Evolutionary conservation across 75 land plant genomes (phyloP).

Genomic region (Ceratopteris richardii): DNA sequence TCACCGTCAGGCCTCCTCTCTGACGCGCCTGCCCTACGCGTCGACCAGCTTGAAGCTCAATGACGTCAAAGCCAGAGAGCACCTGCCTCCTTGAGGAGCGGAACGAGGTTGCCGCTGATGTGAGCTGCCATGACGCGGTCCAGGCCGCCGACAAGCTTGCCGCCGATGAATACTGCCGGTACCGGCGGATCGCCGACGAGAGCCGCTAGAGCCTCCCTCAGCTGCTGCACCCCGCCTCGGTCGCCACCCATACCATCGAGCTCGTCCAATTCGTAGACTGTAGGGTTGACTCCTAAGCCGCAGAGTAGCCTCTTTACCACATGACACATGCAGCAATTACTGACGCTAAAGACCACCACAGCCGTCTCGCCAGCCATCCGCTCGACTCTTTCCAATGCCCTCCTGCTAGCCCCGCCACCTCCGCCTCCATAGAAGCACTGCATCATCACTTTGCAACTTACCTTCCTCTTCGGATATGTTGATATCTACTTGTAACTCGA

Average conservation of each 20-base stretch:
- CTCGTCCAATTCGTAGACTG: slow-evolving; percentile 66
- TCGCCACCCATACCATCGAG: slow-evolving; percentile 1
- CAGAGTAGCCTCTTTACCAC: slow-evolving; percentile 54
- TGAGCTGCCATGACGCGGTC: slow-evolving; percentile 70
- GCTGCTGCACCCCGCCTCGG: slow-evolving; percentile 24
- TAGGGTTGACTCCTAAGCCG: slow-evolving; percentile 56
- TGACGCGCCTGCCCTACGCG: too few species aligned
- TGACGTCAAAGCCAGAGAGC: slow-evolving; percentile 67
- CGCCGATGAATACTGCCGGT: slow-evolving; percentile 77
- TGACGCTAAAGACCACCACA: slow-evolving; percentile 53
- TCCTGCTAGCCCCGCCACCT: background rate
- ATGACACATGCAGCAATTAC: slow-evolving; percentile 69
- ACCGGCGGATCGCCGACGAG: slow-evolving; percentile 37
- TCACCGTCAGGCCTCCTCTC: too few species aligned
- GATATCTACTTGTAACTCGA: too few species aligned
- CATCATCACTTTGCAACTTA: background rate
- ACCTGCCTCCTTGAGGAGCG: slow-evolving; percentile 76
- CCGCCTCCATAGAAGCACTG: background rate
- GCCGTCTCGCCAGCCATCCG: slow-evolving; percentile 49
- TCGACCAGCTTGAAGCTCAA: too few species aligned
- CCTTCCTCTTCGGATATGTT: too few species aligned
- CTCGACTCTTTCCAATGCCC: slow-evolving; percentile 24
- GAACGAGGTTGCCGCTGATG: slow-evolving; percentile 63
- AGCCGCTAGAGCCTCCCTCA: slow-evolving; percentile 39
- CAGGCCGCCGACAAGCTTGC: slow-evolving; percentile 66